phyloP scores from a whole-genome alignment of 192 early-diverging fungal species.

The Gamsiella multidivaricata region DNA sequence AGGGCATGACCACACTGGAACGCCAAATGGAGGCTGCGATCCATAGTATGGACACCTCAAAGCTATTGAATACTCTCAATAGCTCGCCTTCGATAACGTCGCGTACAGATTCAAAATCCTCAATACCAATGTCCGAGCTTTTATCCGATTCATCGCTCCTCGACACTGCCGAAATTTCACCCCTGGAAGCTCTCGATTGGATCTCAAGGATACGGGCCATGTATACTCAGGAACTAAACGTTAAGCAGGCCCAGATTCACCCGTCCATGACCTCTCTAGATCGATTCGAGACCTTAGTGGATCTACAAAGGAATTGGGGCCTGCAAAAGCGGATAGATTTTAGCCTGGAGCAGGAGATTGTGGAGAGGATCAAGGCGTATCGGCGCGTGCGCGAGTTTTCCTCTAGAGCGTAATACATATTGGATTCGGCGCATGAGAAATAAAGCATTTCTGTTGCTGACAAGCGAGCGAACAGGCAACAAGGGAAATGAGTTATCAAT shows the following conservation, averaged over 20 bases:
- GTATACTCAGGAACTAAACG: conserved; percentile 37
- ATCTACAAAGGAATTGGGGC: conserved; percentile 40
- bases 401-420: conserved; percentile 13
- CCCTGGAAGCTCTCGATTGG: conserved; percentile 47
- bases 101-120: background rate
- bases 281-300: conserved; percentile 26
- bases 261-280: conserved; percentile 28
- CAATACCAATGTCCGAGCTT: background rate
- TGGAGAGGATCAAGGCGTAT: conserved; percentile 49
- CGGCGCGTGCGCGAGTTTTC: conserved; percentile 46
- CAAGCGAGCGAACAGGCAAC: too few relatives aligned
- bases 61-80: conserved; percentile 9
- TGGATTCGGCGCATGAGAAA: background rate
- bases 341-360: conserved; percentile 47
- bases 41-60: conserved; percentile 29
- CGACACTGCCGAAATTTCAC: conserved; percentile 47
- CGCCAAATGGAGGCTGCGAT: conserved; percentile 28
- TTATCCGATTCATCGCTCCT: conserved; percentile 10
- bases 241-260: conserved; percentile 44
- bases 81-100: background rate
- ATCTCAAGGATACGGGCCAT: conserved; percentile 38
- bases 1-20: conserved; percentile 32
- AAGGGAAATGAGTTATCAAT: too few relatives aligned
- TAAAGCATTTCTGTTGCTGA: too few relatives aligned
- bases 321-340: conserved; percentile 42